phyloP scores from a whole-genome alignment of 768 basidiomycete species.

The Mrakia gelida region DNA sequence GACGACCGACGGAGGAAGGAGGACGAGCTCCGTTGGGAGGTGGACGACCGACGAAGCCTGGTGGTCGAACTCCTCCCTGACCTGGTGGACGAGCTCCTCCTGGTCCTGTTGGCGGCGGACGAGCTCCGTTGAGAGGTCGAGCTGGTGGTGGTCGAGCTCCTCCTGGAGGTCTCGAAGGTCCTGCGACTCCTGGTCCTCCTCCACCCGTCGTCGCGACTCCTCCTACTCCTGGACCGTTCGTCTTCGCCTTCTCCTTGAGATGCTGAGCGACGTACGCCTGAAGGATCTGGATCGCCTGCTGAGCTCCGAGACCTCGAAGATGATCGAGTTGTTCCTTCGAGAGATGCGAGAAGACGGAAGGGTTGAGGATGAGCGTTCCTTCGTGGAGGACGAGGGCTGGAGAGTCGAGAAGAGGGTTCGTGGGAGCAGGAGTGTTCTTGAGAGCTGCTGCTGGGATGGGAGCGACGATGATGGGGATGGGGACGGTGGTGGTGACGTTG shows the following conservation, averaged over 20 bases:
- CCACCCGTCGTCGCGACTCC: neutral
- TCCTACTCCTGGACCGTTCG: constrained; percentile 40
- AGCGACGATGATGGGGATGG: constrained; percentile 69
- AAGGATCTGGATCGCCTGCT: constrained; percentile 72
- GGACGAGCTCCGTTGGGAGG: constrained; percentile 4
- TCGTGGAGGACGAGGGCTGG: constrained; percentile 77
- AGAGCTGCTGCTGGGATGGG: constrained; percentile 51
- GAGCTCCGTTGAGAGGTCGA: neutral
- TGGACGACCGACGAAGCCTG: constrained; percentile 8
- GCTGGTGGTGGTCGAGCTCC: neutral
- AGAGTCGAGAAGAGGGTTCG: constrained; percentile 33
- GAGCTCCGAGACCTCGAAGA: constrained; percentile 73
- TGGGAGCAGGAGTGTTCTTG: constrained; percentile 30
- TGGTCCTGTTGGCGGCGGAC: neutral
- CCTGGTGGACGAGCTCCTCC: constrained; percentile 9
- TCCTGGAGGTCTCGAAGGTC: neutral
- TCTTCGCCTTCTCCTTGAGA: constrained; percentile 66
- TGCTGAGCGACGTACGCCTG: constrained; percentile 80
- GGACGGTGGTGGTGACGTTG: constrained; percentile 30
- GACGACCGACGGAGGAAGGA: neutral
- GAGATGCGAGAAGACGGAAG: constrained; percentile 74
- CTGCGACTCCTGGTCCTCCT: constrained; percentile 35
- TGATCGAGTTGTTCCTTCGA: constrained; percentile 67
- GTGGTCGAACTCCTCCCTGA: neutral
- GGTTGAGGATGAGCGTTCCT: constrained; percentile 76